These are phyloP conservation scores for Phytophthora sojae DNA, from an alignment of 352 stramenopile genomes.

Conservation along the genomic window DNA sequence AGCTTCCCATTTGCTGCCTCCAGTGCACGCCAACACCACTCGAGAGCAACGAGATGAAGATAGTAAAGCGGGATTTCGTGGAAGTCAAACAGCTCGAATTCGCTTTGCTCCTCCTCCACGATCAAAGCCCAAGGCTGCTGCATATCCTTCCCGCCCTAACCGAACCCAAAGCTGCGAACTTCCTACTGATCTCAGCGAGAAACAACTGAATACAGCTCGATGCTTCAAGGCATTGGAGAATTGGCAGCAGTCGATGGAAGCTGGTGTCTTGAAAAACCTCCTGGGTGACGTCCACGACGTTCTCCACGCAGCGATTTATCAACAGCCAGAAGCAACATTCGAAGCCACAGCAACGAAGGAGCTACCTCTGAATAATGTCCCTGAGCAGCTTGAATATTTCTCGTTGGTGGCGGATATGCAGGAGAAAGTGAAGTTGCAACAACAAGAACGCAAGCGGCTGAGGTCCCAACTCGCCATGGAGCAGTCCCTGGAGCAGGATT, in stretches of 20 bases:
- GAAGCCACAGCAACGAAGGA: not conserved
- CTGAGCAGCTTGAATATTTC: slow-evolving; percentile 23
- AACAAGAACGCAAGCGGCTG: slow-evolving; percentile 24
- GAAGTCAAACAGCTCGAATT: slow-evolving; percentile 32
- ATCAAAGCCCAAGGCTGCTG: not conserved
- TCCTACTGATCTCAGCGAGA: slow-evolving; percentile 6
- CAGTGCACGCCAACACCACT: slow-evolving; percentile 22
- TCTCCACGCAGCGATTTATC: slow-evolving; percentile 22
- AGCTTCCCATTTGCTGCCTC: slow-evolving; percentile 20
- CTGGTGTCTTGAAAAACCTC: slow-evolving; percentile 34
- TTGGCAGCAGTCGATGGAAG: slow-evolving; percentile 31
- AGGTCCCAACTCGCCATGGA: slow-evolving; percentile 57
- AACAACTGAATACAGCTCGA: slow-evolving; percentile 30
- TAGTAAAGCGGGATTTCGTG: not conserved
- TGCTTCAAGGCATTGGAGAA: slow-evolving; percentile 44
- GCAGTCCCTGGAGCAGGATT: slow-evolving; percentile 47
- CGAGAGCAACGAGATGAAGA: slow-evolving; percentile 4
- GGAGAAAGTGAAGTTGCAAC: slow-evolving; percentile 28
- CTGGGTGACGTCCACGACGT: slow-evolving; percentile 26
- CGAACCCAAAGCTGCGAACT: too few species aligned
- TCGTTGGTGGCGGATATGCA: slow-evolving; percentile 26
- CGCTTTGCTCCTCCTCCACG: slow-evolving; percentile 35
- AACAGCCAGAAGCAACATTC: not conserved
- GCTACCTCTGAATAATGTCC: not conserved
- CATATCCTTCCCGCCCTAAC: too few species aligned